These are phyloP conservation scores for Rhodotorula sp. DNA, from an alignment of 1,284 basidiomycete species.

Conservation along the genomic window DNA sequence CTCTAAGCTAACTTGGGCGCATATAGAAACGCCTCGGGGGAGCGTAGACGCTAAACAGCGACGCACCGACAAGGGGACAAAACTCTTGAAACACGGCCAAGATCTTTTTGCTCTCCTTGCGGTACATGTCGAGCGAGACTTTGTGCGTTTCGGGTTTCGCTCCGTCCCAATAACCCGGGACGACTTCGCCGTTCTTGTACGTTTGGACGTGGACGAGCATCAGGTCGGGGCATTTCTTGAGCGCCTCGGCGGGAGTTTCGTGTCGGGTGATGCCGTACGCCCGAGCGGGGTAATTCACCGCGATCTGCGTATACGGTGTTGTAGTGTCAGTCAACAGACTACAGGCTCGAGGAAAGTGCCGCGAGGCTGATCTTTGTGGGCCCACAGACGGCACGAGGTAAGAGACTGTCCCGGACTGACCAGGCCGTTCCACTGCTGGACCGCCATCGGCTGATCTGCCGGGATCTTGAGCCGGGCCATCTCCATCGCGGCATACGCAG, in stretches of 20 bases:
- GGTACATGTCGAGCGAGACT: slow-evolving; percentile 91
- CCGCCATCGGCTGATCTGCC: slow-evolving; percentile 64
- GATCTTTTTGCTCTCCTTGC: slow-evolving; percentile 86
- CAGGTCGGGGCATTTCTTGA: slow-evolving; percentile 77
- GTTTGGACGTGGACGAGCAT: slow-evolving; percentile 91
- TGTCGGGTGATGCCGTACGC: slow-evolving; percentile 79
- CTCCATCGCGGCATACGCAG: slow-evolving; percentile 48
- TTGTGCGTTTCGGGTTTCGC: slow-evolving; percentile 89
- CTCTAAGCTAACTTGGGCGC: not conserved
- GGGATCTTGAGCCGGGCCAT: slow-evolving; percentile 16
- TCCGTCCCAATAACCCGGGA: slow-evolving; percentile 81
- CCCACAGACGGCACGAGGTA: too few relatives aligned
- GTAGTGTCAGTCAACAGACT: too few relatives aligned
- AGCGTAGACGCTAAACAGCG: too few relatives aligned
- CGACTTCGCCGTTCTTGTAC: slow-evolving; percentile 80
- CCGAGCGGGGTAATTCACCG: slow-evolving; percentile 92
- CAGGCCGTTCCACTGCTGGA: slow-evolving; percentile 80
- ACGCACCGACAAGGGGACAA: slow-evolving; percentile 43
- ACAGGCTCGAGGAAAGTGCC: too few relatives aligned
- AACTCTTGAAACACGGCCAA: slow-evolving; percentile 76
- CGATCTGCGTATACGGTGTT: slow-evolving; percentile 59
- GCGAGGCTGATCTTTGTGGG: too few relatives aligned
- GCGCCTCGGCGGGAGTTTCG: slow-evolving; percentile 42
- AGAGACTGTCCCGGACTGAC: slow-evolving; percentile 23
- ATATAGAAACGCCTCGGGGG: too few relatives aligned